A percentile compares a stretch with the other conserved stretches of the same genome.
These are phyloP conservation scores for Kodamaea jinghongensis DNA, from an alignment of 805 yeast species.

Conservation along the genomic window DNA sequence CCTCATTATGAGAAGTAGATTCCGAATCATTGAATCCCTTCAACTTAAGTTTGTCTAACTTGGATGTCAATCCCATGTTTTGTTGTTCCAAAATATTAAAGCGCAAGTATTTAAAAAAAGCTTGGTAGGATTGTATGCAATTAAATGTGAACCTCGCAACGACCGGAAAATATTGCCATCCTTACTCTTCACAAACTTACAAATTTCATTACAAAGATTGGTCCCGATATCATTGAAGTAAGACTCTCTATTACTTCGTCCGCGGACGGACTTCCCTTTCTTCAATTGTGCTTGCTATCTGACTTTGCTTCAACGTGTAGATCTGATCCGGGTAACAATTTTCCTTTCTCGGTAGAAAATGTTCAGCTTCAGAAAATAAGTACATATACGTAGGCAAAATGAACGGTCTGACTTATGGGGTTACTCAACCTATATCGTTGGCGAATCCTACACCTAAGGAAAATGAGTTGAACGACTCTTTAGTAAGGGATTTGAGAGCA, in stretches of 20 bases:
- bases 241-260: too few relatives aligned
- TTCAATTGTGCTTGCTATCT: too few relatives aligned
- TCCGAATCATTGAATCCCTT: conserved; percentile 13
- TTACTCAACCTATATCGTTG: conserved; percentile 57
- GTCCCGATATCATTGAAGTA: too few relatives aligned
- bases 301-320: too few relatives aligned
- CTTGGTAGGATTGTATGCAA: too few relatives aligned
- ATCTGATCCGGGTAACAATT: conserved; percentile 3
- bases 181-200: too few relatives aligned
- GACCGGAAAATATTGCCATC: too few relatives aligned
- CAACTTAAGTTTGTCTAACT: conserved; percentile 25
- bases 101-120: neutral
- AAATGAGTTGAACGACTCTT: conserved; percentile 65
- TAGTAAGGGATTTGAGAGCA: conserved; percentile 74
- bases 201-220: too few relatives aligned
- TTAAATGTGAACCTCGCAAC: too few relatives aligned
- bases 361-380: neutral
- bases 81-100: neutral
- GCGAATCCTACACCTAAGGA: conserved; percentile 78
- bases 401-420: conserved; percentile 48
- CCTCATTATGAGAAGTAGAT: neutral
- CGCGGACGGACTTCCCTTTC: too few relatives aligned
- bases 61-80: conserved; percentile 29
- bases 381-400: conserved; percentile 11
- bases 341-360: neutral